Evolutionary conservation across 768 basidiomycete species (phyloP), one percentile per base, ranked within the genome.

Genomic region (Tylopilus sp.): DNA sequence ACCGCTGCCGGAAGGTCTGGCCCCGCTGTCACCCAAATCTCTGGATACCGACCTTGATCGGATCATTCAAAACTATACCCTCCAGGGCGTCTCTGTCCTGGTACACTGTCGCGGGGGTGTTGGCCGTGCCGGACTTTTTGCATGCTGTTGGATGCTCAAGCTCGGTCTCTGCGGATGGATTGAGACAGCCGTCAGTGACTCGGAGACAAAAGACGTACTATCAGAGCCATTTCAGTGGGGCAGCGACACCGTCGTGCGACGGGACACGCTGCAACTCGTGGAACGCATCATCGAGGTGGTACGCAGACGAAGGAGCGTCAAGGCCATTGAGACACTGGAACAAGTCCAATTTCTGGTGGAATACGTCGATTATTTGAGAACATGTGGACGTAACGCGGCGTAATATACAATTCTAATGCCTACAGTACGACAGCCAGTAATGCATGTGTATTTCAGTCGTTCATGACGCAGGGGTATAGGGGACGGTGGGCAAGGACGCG

Each of bases 91-190:
- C 0, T 77, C 81, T 9, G 78, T 94, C 9, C 77, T 95, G 11
- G 88, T 87, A 12, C 95, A 98, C 60, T 98, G 95, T 65, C 82
- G 95, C 17, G 95, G 95, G 15, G 95, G 95, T 4, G 88, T 98
- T 7, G 95, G 95, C 3, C 81, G 95, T 17, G 95, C 95, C 0
- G 95, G 95, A 1, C 77, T 98, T 22, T 77, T 98, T 40, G 94
- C 93, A 2, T 91, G 87, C 58, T 92, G 89, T 61, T 98, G 95
- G 95, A 78, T 90, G 65, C 76, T 95, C 52, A 91, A 90, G 67
- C 82, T 97, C 55, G 95, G 94, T 4, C 76, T 97, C n/a, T 95
- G 80, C 61, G 89, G 83, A 23, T 88, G 81, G 83, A 71, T 79
- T 49, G 71, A 73, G 25, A 58, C n/a, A n/a, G n/a, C 55, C 43